Conservation (phyloP, 306 rosid genomes). For the Boehmeria nivea region DNA sequence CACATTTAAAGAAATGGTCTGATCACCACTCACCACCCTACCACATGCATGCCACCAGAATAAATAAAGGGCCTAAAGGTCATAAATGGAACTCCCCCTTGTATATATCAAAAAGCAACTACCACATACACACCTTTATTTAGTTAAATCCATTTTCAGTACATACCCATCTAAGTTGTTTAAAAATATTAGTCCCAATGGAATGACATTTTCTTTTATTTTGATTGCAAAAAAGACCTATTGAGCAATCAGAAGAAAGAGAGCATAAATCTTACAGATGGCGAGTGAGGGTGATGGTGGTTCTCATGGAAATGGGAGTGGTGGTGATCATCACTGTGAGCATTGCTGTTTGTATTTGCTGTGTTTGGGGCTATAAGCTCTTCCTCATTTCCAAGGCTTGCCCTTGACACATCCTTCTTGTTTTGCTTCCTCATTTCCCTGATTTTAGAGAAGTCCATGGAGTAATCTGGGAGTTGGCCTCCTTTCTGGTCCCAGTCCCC, state of each 20-base stretch:
- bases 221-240: too few relatives aligned
- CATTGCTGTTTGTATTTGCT: constrained; percentile 24
- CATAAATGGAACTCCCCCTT: too few relatives aligned
- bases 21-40: too few relatives aligned
- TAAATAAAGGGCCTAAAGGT: too few relatives aligned
- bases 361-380: constrained; percentile 53
- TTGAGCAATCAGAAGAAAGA: not conserved
- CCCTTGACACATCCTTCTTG: constrained; percentile 76
- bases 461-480: constrained; percentile 82
- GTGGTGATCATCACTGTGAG: constrained; percentile 37
- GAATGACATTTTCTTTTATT: too few relatives aligned
- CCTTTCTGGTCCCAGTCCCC: constrained; percentile 99
- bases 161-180: too few relatives aligned
- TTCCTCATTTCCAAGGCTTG: constrained; percentile 94
- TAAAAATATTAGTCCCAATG: too few relatives aligned
- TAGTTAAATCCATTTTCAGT: too few relatives aligned
- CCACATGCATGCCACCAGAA: too few relatives aligned
- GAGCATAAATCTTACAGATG: constrained; percentile 59
- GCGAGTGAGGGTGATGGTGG: constrained; percentile 38
- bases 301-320: constrained; percentile 52
- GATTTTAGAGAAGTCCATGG: constrained; percentile 90
- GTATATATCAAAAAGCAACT: too few relatives aligned
- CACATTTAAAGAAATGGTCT: too few relatives aligned
- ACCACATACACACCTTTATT: too few relatives aligned
- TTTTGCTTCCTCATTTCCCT: constrained; percentile 93